phyloP scores from a whole-genome alignment of 495 filamentous ascomycete species.

The Neohortaea acidophila region DNA sequence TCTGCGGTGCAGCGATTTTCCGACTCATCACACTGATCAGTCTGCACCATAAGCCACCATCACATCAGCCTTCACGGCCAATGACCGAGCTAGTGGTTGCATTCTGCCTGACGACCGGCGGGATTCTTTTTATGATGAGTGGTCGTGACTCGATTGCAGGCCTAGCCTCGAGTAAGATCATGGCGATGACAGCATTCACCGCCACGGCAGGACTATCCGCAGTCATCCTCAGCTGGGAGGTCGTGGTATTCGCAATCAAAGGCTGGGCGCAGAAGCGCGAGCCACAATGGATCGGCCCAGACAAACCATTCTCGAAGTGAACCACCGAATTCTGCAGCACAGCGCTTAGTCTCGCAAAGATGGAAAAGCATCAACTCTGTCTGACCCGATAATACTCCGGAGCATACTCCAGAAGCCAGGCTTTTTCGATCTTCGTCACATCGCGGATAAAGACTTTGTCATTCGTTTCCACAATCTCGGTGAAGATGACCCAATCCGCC shows the following conservation, averaged over 20 bases:
- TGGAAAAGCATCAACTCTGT: background rate
- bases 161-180: slow-evolving; percentile 57
- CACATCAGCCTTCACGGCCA: slow-evolving; percentile 69
- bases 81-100: slow-evolving; percentile 72
- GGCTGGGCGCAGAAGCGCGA: slow-evolving; percentile 67
- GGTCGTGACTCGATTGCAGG: slow-evolving; percentile 56
- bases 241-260: slow-evolving; percentile 67
- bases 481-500: slow-evolving; percentile 94
- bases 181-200: slow-evolving; percentile 89
- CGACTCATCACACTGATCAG: slow-evolving; percentile 66
- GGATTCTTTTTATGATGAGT: slow-evolving; percentile 84
- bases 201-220: slow-evolving; percentile 71
- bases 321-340: no score
- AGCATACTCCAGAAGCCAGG: slow-evolving; percentile 80
- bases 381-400: slow-evolving; percentile 62
- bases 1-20: slow-evolving; percentile 65
- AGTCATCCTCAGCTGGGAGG: slow-evolving; percentile 72
- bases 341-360: no score
- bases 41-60: slow-evolving; percentile 69
- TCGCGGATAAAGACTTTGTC: slow-evolving; percentile 85
- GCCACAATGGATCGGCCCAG: no score
- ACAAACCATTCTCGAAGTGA: no score
- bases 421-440: slow-evolving; percentile 79
- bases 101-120: slow-evolving; percentile 77
- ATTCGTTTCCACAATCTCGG: slow-evolving; percentile 85